Percentiles rank a stretch among this genome's conserved stretches.
phyloP scores from a whole-genome alignment of 805 yeast species.

The Metschnikowia similis region DNA sequence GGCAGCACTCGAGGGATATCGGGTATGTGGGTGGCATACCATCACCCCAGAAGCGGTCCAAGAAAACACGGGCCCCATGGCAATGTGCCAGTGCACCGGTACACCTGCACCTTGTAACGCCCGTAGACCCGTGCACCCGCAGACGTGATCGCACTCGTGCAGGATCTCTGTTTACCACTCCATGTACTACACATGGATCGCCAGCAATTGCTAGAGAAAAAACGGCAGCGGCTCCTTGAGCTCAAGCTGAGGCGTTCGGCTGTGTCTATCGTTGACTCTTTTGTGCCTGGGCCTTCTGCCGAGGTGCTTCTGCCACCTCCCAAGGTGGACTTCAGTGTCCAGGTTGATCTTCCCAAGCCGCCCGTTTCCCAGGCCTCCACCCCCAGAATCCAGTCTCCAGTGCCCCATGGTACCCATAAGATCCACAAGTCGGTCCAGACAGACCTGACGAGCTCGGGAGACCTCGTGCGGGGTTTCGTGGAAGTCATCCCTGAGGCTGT shows the following conservation, averaged over 20 bases:
- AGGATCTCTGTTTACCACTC: constrained; percentile 11
- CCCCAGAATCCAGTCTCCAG: not conserved
- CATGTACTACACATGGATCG: constrained; percentile 25
- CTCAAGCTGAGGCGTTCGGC: constrained; percentile 22
- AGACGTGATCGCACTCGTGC: constrained; percentile 6
- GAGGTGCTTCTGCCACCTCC: not conserved
- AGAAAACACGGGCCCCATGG: no score
- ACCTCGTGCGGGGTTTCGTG: not conserved
- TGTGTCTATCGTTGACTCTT: constrained; percentile 11
- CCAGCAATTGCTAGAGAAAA: constrained; percentile 36
- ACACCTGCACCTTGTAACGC: not conserved
- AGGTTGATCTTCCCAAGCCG: constrained; percentile 20
- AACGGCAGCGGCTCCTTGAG: constrained; percentile 32
- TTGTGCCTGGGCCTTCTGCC: constrained; percentile 4
- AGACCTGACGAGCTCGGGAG: not conserved
- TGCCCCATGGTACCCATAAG: not conserved
- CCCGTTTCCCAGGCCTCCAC: not conserved
- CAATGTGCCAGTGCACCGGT: no score
- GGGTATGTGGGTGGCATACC: no score
- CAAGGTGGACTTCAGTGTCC: constrained; percentile 25
- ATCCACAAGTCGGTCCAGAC: constrained; percentile 26
- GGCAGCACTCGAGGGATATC: no score
- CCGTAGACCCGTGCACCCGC: not conserved
- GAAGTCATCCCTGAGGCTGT: not conserved
- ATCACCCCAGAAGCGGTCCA: no score